phyloP scores from a whole-genome alignment of 1,284 basidiomycete species.

The Thelephora terrestris region DNA sequence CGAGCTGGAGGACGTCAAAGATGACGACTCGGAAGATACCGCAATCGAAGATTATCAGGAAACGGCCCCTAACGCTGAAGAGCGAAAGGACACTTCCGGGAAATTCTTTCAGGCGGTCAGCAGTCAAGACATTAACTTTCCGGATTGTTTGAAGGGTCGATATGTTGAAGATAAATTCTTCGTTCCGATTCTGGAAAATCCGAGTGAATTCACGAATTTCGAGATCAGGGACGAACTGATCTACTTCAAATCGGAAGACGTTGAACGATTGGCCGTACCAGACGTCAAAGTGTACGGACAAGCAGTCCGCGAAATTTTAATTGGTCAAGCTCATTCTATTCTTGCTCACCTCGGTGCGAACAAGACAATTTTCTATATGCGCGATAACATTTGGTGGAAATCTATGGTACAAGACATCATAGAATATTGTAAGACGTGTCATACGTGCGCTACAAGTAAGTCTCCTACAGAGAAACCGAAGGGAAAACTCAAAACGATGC shows the following conservation, averaged over 20 bases:
- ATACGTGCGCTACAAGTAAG: conserved; percentile 16
- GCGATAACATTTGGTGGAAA: conserved; percentile 23
- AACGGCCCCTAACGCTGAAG: no score
- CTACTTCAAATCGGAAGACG: no score
- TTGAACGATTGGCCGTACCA: no score
- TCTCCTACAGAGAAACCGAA: conserved; percentile 13
- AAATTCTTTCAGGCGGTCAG: no score
- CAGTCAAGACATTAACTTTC: neutral
- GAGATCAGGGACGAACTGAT: neutral
- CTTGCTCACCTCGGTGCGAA: no score
- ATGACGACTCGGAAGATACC: no score
- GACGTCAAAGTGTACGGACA: no score
- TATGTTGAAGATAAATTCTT: conserved; percentile 6
- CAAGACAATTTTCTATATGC: conserved; percentile 20
- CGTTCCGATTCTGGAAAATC: neutral
- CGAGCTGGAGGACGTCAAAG: no score
- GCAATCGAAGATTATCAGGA: no score
- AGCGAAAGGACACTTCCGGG: no score
- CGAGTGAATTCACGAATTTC: neutral
- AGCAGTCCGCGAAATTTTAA: conserved; percentile 17
- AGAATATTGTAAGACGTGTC: conserved; percentile 16
- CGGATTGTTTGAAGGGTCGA: neutral
- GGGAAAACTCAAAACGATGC: no score
- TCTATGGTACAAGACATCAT: conserved; percentile 14
- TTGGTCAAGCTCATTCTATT: conserved; percentile 21